A percentile compares a stretch with the other conserved stretches of the same genome.
These are phyloP conservation scores for Taxillus chinensis DNA, from an alignment of 164 flowering plant genomes.

Conservation along the genomic window DNA sequence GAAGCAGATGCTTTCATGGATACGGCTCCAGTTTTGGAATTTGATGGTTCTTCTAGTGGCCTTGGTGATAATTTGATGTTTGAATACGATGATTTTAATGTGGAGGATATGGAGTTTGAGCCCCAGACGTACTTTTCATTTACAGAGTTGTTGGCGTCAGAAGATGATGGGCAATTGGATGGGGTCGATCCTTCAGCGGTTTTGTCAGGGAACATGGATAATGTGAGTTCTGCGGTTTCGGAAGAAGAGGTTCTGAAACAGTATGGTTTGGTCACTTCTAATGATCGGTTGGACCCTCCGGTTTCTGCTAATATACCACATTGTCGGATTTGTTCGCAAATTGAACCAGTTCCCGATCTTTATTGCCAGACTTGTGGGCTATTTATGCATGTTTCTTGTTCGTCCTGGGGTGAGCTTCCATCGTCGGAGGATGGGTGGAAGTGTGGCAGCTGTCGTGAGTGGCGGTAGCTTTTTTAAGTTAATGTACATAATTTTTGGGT, in stretches of 20 bases:
- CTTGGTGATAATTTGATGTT: constrained; percentile 24
- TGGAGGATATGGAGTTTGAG: constrained; percentile 68
- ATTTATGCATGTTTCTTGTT: constrained; percentile 57
- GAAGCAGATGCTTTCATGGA: constrained; percentile 13
- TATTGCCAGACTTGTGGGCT: constrained; percentile 53
- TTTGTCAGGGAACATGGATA: constrained; percentile 21
- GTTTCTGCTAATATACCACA: constrained; percentile 7
- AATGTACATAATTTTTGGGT: neutral
- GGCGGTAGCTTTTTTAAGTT: constrained; percentile 26
- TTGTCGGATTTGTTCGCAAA: constrained; percentile 40
- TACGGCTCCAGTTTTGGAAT: constrained; percentile 22
- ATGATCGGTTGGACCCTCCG: constrained; percentile 14
- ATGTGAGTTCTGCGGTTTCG: constrained; percentile 9
- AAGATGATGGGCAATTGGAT: constrained; percentile 34
- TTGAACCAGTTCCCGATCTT: constrained; percentile 55
- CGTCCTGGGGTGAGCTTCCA: constrained; percentile 52
- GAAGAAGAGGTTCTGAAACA: constrained; percentile 16
- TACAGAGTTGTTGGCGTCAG: constrained; percentile 61
- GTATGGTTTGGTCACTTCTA: constrained; percentile 7
- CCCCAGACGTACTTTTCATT: constrained; percentile 93
- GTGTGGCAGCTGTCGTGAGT: constrained; percentile 72
- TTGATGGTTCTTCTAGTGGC: constrained; percentile 28
- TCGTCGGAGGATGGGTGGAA: constrained; percentile 40
- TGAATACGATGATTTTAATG: constrained; percentile 31
- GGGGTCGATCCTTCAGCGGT: constrained; percentile 21